Evolutionary conservation across 345 rosid genomes (phyloP), one percentile per base, ranked within the genome.

Genomic region (Citrus trifoliata): DNA sequence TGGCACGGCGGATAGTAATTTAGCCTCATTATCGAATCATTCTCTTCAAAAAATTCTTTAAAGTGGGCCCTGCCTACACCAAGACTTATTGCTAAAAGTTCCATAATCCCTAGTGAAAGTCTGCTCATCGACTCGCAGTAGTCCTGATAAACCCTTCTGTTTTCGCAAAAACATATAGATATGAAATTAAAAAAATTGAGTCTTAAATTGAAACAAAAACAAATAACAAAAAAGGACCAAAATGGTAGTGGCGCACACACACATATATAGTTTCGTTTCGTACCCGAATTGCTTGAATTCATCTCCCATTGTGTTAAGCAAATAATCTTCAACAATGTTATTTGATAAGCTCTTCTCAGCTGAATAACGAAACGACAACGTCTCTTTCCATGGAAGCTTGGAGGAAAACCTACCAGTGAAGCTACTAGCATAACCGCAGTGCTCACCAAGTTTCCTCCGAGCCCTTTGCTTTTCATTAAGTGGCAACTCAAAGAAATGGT

Each of bases 311-410:
- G 87, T 86, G 71, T 80, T 68, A 5, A 77, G 73, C 51, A 93
- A 82, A 70, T 94, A 96, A 5, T 91, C 88, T 69, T 89, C 78
- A 30, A 96, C 94, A 6, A 86, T 56, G 61, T 84, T 46, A 46
- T 46, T 84, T 6, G 88, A 75, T 6, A 85, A 80, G 64, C 67
- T 80, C 25, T 81, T 51, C 64, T 87, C 91, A 19, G 90, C 91
- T 2, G 88, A 88, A 80, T 83, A 89, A 28, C 87, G 76, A 76
- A 96, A 89, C 70, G 99, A 96, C 27, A 96, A 93, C 0, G 98
- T 96, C 84, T 96, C 99, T 80, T 96, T 96, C 98, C 99, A 96
- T 0, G 99, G 99, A 22, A 96, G 95, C 82, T 93, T 94, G 46
- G 93, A 87, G 58, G 93, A 86, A 80, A 96, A 96, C 72, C 99